Percentiles rank a stretch among this genome's conserved stretches.
These are phyloP conservation scores for Eustoma russellianum DNA, from an alignment of 257 asterid genomes.

Conservation along the genomic window DNA sequence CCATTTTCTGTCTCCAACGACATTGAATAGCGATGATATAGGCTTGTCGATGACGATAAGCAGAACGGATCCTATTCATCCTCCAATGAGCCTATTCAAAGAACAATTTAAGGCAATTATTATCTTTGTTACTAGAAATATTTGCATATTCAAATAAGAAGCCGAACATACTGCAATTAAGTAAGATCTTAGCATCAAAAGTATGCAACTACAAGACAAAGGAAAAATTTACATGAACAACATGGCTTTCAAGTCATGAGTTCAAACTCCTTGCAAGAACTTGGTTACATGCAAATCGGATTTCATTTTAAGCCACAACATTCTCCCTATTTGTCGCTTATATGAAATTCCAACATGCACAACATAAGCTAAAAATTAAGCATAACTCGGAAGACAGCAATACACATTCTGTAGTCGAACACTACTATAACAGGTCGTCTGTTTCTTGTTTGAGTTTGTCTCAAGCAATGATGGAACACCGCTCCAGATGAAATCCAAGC, in stretches of 20 bases:
- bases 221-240: neutral
- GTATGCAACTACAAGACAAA: neutral
- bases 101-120: constrained; percentile 9
- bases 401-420: too few species aligned
- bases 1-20: constrained; percentile 90
- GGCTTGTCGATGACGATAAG: constrained; percentile 66
- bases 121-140: neutral
- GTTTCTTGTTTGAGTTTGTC: too few species aligned
- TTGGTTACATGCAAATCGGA: neutral
- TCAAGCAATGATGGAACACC: too few species aligned
- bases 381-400: too few species aligned
- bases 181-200: neutral
- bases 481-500: too few species aligned
- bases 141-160: too few species aligned
- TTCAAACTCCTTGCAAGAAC: neutral
- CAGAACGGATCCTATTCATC: constrained; percentile 64
- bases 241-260: neutral
- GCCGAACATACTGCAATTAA: neutral
- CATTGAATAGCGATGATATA: constrained; percentile 80
- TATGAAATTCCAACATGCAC: too few species aligned
- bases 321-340: too few species aligned
- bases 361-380: too few species aligned
- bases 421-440: too few species aligned
- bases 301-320: neutral
- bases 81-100: constrained; percentile 76